Conservation (phyloP, 257 asterid species). For the Orobanche coerulescens region DNA sequence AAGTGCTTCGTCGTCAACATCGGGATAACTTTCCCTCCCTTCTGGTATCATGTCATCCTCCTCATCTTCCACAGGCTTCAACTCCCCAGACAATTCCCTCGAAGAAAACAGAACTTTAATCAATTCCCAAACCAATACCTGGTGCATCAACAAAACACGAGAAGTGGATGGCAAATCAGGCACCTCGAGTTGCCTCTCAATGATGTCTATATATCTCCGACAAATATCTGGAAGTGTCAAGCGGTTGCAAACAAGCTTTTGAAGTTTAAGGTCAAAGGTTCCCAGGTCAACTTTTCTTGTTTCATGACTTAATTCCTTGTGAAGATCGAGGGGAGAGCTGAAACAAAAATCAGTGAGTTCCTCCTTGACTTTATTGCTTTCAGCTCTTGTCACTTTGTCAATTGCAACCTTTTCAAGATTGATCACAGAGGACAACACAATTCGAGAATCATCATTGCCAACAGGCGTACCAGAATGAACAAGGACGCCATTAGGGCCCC, state of each 20-base stretch:
- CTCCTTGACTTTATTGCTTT: slow-evolving; percentile 42
- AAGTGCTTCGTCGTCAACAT: slow-evolving; percentile 70
- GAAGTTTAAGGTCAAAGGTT: slow-evolving; percentile 55
- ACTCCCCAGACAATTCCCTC: slow-evolving; percentile 39
- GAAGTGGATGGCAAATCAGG: slow-evolving; percentile 50
- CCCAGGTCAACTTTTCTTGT: slow-evolving; percentile 50
- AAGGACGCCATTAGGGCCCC: slow-evolving; percentile 97
- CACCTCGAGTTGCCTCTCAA: slow-evolving; percentile 79
- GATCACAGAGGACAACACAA: slow-evolving; percentile 67
- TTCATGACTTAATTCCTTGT: slow-evolving; percentile 65
- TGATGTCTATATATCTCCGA: slow-evolving; percentile 65
- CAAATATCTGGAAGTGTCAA: slow-evolving; percentile 67
- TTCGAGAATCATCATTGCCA: slow-evolving; percentile 39
- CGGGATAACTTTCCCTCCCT: slow-evolving; percentile 45
- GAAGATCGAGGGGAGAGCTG: slow-evolving; percentile 69
- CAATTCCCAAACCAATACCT: slow-evolving; percentile 86
- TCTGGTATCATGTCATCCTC: slow-evolving; percentile 83
- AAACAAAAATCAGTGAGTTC: slow-evolving; percentile 72
- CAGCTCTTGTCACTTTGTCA: slow-evolving; percentile 67
- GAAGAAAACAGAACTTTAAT: slow-evolving; percentile 82
- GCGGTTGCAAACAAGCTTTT: slow-evolving; percentile 61
- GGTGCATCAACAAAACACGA: slow-evolving; percentile 78
- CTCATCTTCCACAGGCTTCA: slow-evolving; percentile 45
- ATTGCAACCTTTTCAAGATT: slow-evolving; percentile 81
- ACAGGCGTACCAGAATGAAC: slow-evolving; percentile 89